These are phyloP conservation scores for Penicillium dipodomyicola DNA, from an alignment of 495 filamentous ascomycete species.

Conservation along the genomic window DNA sequence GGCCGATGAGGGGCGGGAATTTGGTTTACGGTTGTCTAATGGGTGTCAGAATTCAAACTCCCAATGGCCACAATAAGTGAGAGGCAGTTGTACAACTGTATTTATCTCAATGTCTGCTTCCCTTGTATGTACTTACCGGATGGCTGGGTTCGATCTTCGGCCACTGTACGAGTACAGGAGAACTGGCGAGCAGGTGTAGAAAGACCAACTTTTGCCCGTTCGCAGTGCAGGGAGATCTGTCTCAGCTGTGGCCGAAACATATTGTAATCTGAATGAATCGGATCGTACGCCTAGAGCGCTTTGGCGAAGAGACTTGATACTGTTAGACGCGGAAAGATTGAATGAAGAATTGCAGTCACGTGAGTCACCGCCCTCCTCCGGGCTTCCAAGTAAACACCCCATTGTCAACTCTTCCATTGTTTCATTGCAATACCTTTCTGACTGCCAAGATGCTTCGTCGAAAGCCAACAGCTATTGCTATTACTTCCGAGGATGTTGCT, in stretches of 20 bases:
- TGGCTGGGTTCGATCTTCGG: constrained; percentile 23
- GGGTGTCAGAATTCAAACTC: neutral
- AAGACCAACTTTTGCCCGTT: constrained; percentile 17
- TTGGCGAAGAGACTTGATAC: constrained; percentile 8
- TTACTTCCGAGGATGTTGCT: constrained; percentile 75
- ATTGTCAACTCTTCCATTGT: neutral
- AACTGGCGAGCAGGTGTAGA: constrained; percentile 29
- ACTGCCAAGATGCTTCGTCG: constrained; percentile 68
- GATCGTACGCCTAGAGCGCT: constrained; percentile 8
- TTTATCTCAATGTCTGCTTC: neutral
- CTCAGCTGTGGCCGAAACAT: constrained; percentile 37
- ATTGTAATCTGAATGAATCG: constrained; percentile 7
- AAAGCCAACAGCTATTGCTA: constrained; percentile 70
- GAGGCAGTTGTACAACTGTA: neutral
- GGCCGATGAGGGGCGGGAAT: neutral
- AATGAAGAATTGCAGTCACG: constrained; percentile 17
- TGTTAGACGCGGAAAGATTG: constrained; percentile 17
- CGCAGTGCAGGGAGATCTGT: constrained; percentile 20
- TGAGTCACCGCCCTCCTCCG: constrained; percentile 7
- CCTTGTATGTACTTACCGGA: constrained; percentile 26
- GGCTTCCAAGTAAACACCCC: neutral
- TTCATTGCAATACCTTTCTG: neutral
- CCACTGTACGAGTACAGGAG: constrained; percentile 26
- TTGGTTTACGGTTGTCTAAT: constrained; percentile 1
- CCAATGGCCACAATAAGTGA: neutral